Conservation (phyloP, 495 filamentous ascomycete genomes). For the Penicillium pulvis region DNA sequence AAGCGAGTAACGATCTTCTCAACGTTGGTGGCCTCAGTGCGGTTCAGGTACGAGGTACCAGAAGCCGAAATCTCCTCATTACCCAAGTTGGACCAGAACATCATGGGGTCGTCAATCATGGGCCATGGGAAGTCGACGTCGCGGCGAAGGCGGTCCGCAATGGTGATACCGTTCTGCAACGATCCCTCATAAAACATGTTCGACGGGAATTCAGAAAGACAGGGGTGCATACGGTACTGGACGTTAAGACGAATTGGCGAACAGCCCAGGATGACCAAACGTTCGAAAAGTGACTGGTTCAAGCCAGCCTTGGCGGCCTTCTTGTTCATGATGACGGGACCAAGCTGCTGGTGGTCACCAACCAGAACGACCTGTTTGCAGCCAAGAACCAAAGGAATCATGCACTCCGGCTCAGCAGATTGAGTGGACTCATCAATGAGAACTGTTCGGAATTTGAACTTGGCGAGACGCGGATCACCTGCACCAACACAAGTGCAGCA, state of each 20-base stretch:
- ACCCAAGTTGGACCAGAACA: slow-evolving; percentile 99
- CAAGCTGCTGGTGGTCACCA: slow-evolving; percentile 97
- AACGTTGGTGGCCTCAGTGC: slow-evolving; percentile 94
- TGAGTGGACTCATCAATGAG: slow-evolving; percentile 98
- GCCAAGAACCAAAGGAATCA: slow-evolving; percentile 96
- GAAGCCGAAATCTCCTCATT: slow-evolving; percentile 98
- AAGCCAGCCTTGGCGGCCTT: slow-evolving; percentile 97
- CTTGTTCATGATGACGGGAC: slow-evolving; percentile 99
- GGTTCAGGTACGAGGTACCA: slow-evolving; percentile 96
- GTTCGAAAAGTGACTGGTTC: slow-evolving; percentile 97
- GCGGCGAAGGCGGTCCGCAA: slow-evolving; percentile 79
- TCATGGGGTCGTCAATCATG: slow-evolving; percentile 92
- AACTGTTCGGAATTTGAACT: slow-evolving; percentile 97
- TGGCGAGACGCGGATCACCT: slow-evolving; percentile 90
- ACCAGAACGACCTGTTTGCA: slow-evolving; percentile 99
- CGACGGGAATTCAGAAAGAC: slow-evolving; percentile 95
- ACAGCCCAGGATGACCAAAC: slow-evolving; percentile 90
- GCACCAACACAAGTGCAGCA: slow-evolving; percentile 99
- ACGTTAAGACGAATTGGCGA: slow-evolving; percentile 93
- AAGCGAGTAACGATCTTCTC: slow-evolving; percentile 98
- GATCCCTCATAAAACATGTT: slow-evolving; percentile 99
- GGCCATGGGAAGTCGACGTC: slow-evolving; percentile 99
- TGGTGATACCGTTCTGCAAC: slow-evolving; percentile 95
- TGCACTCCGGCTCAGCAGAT: slow-evolving; percentile 98
- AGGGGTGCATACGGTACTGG: slow-evolving; percentile 99